A percentile compares a stretch with the other conserved stretches of the same genome.
Evolutionary conservation across 768 basidiomycete genomes (phyloP).

Genomic region (Kondoa subrosea): DNA sequence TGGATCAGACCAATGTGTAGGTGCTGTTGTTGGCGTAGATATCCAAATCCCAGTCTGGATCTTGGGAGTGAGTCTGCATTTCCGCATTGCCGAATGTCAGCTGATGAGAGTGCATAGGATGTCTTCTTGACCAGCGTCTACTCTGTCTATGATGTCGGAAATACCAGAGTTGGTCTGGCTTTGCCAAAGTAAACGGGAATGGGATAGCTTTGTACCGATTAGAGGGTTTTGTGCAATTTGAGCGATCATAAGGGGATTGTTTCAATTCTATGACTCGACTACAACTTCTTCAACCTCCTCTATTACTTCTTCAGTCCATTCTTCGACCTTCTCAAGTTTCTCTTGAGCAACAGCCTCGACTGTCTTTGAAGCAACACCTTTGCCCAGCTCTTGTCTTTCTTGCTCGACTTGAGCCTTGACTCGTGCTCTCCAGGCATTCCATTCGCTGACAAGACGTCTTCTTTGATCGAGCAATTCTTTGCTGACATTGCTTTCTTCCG

Average conservation of each 20-base stretch:
- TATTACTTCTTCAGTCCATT: constrained; percentile 40
- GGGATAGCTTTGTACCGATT: too few species aligned
- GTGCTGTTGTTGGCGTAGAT: constrained; percentile 23
- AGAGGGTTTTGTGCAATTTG: not conserved
- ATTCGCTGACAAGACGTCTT: constrained; percentile 85
- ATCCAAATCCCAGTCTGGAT: constrained; percentile 22
- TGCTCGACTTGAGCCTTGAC: constrained; percentile 52
- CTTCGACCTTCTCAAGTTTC: constrained; percentile 79
- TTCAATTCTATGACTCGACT: not conserved
- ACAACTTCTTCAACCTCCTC: constrained; percentile 25
- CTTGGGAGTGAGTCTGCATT: constrained; percentile 15
- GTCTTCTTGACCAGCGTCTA: constrained; percentile 16
- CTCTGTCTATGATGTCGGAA: constrained; percentile 13
- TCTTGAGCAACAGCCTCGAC: constrained; percentile 38
- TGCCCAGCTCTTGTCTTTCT: constrained; percentile 37
- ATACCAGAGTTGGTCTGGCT: constrained; percentile 13
- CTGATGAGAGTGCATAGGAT: not conserved
- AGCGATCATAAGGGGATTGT: not conserved
- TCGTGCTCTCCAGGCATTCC: constrained; percentile 86
- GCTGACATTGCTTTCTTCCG: constrained; percentile 83
- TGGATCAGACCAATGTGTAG: constrained; percentile 20
- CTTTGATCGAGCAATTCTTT: constrained; percentile 81
- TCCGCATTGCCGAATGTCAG: not conserved
- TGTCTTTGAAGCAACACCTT: constrained; percentile 28
- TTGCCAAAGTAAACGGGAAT: constrained; percentile 12